Evolutionary conservation across 176 grass and related monocot species (phyloP), one percentile per base, ranked within the genome.

Genomic region (Typha latifolia): DNA sequence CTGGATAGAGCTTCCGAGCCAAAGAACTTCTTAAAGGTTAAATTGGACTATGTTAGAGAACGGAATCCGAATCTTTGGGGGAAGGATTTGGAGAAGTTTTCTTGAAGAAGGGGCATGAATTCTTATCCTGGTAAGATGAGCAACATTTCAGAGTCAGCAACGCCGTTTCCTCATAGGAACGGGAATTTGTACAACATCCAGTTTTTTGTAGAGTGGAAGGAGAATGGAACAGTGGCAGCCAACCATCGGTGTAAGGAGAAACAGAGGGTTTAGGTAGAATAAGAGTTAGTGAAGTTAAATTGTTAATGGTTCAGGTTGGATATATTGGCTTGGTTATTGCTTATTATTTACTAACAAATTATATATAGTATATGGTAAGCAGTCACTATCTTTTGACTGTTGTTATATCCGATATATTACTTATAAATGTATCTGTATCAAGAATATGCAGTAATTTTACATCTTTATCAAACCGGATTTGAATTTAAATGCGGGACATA

Each of bases 101-200:
- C 48, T 80, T 3, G 75, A 92, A 9, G 66, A 93, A 2, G 9
- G 51, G 13, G 72, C 76, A 1, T 68, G 85, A 27, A 77, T 76
- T 3, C 50, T 93, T 66, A 77, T 85, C 61, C 78, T 93, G 9
- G 85, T 79, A 3, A 74, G 21, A 93, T 93, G 85, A 37, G 63
- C 49, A 66, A 32, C 65, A 75, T 82, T 66, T 55, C 65, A 12
- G 79, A 85, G 43, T 74, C 76, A 4, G 73, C 23, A 3, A 88
- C 79, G 52, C 82, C 89, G 10, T 93, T 80, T 37, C 82, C 85
- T 0, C 89, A 93, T 73, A 74, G 89, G 74, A 72, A 74, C 52
- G 79, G 82, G 47, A 85, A 82, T 71, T 68, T 93, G 21, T 88
- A 88, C 89, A 93, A 77, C 21, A 14, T 93, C 61, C 65, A 49